phyloP scores from a whole-genome alignment of 495 filamentous ascomycete species.

The Penicillium dipodomyicola region DNA sequence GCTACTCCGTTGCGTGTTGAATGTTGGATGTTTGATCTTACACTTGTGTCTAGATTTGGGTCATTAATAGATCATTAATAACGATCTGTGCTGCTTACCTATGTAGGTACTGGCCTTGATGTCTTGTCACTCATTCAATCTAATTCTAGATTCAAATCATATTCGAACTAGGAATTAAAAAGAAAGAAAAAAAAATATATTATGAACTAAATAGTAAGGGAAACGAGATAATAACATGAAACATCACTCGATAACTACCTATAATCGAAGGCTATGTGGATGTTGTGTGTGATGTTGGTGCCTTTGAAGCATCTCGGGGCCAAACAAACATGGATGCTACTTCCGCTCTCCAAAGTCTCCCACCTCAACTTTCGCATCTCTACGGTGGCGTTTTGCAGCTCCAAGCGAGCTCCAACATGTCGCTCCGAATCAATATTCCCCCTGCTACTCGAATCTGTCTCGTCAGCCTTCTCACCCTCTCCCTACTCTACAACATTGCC shows the following conservation, averaged over 20 bases:
- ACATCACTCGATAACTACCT: neutral
- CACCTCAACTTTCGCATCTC: conserved; percentile 18
- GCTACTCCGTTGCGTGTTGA: too few relatives aligned
- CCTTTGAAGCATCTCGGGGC: conserved; percentile 1
- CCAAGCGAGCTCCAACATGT: conserved; percentile 51
- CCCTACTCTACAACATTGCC: conserved; percentile 71
- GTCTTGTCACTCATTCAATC: neutral
- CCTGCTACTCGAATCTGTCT: conserved; percentile 84
- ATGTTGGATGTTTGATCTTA: neutral
- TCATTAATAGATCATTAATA: too few relatives aligned
- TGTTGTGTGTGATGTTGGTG: neutral
- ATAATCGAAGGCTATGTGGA: neutral
- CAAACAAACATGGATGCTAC: conserved; percentile 3
- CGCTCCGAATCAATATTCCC: conserved; percentile 85
- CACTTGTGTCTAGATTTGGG: too few relatives aligned
- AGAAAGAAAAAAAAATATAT: neutral
- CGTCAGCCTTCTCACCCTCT: conserved; percentile 68
- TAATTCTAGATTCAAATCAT: neutral
- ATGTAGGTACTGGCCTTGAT: neutral
- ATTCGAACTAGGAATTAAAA: neutral
- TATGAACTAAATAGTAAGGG: neutral
- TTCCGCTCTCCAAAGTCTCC: neutral
- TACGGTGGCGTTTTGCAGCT: conserved; percentile 33
- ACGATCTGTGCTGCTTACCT: too few relatives aligned
- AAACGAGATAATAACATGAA: neutral